phyloP scores from a whole-genome alignment of 129 eudicot genomes.

The Ambrosia artemisiifolia region DNA sequence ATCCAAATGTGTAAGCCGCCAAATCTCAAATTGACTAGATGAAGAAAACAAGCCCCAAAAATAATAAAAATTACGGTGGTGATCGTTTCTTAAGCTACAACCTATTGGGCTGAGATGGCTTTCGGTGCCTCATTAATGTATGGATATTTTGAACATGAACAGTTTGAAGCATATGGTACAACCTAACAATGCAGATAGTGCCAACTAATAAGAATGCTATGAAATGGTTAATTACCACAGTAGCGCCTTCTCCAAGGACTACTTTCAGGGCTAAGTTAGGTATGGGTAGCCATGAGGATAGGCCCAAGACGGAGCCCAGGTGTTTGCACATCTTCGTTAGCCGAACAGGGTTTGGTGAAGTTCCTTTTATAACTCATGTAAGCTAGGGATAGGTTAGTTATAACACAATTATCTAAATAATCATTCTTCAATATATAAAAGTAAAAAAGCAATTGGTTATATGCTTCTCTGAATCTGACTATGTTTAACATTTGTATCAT shows the following conservation, averaged over 20 bases:
- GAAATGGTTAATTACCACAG: slow-evolving; percentile 56
- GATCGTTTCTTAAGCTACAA: slow-evolving; percentile 18
- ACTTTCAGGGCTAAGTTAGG: slow-evolving; percentile 92
- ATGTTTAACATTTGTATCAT: too few relatives aligned
- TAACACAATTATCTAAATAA: too few relatives aligned
- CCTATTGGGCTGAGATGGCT: slow-evolving; percentile 62
- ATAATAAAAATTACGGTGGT: background rate
- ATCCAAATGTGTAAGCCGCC: too few relatives aligned
- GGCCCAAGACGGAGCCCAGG: slow-evolving; percentile 70
- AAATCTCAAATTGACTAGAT: too few relatives aligned
- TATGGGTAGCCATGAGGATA: slow-evolving; percentile 97
- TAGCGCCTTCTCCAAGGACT: slow-evolving; percentile 94
- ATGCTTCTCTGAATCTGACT: too few relatives aligned
- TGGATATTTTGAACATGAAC: slow-evolving; percentile 47
- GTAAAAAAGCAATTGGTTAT: too few relatives aligned
- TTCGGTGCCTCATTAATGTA: slow-evolving; percentile 77
- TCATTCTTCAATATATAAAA: too few relatives aligned
- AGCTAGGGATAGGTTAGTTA: too few relatives aligned
- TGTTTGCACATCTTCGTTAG: too few relatives aligned
- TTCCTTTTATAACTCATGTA: too few relatives aligned
- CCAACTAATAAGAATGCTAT: background rate
- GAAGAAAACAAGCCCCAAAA: background rate
- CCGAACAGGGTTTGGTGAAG: too few relatives aligned
- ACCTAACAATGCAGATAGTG: background rate
- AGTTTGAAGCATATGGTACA: too few relatives aligned